Evolutionary conservation across 352 stramenopile species (phyloP).

Genomic region (Phytophthora rubi): DNA sequence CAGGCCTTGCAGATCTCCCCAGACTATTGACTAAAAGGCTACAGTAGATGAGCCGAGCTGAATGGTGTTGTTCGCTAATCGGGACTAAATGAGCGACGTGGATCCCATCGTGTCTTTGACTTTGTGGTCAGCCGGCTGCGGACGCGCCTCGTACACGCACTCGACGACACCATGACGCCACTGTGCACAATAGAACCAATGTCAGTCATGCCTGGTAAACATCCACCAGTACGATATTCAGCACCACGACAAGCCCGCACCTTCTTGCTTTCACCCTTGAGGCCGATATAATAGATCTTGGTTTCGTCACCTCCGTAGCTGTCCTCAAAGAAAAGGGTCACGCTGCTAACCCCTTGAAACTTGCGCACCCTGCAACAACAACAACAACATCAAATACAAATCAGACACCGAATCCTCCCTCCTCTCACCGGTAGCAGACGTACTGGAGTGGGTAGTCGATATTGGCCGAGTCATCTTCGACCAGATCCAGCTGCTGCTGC

Average conservation of each 20-base stretch:
- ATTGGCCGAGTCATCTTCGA: constrained; percentile 66
- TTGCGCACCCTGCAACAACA: constrained; percentile 70
- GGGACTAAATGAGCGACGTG: constrained; percentile 55
- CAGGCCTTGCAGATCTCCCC: constrained; percentile 34
- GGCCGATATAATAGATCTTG: constrained; percentile 86
- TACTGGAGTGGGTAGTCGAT: constrained; percentile 87
- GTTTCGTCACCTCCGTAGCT: constrained; percentile 78
- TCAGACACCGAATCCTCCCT: neutral
- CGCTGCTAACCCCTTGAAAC: constrained; percentile 85
- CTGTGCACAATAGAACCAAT: constrained; percentile 41
- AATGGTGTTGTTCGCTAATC: constrained; percentile 4
- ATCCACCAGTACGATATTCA: constrained; percentile 3
- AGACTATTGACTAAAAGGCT: constrained; percentile 22
- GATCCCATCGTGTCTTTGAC: constrained; percentile 57
- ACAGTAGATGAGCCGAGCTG: constrained; percentile 2
- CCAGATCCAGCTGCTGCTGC: constrained; percentile 78
- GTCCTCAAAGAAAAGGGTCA: constrained; percentile 84
- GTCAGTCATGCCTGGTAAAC: constrained; percentile 9
- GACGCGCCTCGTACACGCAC: constrained; percentile 83
- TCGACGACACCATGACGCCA: constrained; percentile 88
- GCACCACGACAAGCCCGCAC: constrained; percentile 26
- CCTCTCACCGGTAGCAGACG: constrained; percentile 1
- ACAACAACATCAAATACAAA: neutral
- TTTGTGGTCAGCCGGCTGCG: constrained; percentile 81
- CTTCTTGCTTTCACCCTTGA: constrained; percentile 90